Percentiles rank a stretch among this genome's conserved stretches.
phyloP scores from a whole-genome alignment of 1,139 yeast genomes.

The Scheffersomyces illinoinensis region DNA sequence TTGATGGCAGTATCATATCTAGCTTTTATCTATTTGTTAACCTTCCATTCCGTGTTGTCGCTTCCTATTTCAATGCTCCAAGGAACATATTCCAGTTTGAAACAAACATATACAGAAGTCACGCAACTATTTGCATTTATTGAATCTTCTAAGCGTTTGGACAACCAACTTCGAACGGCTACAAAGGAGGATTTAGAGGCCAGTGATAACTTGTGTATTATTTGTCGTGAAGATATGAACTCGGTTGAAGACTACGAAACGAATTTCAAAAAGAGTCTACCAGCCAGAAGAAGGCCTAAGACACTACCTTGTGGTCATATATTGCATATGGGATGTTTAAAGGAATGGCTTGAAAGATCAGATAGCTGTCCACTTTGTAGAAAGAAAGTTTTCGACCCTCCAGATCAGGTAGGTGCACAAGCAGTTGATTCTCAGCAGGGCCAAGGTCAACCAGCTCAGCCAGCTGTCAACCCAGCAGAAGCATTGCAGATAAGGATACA shows the following conservation, averaged over 20 bases:
- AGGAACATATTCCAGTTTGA: conserved; percentile 60
- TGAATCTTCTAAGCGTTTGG: conserved; percentile 66
- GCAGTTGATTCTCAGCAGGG: conserved; percentile 6
- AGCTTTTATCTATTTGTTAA: conserved; percentile 37
- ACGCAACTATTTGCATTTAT: conserved; percentile 55
- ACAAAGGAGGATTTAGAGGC: conserved; percentile 59
- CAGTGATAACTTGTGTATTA: conserved; percentile 69
- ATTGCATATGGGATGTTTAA: conserved; percentile 85
- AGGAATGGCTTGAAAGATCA: conserved; percentile 91
- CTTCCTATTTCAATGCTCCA: conserved; percentile 69
- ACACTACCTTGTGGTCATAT: conserved; percentile 83
- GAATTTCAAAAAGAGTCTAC: conserved; percentile 21
- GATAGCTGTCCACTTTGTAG: conserved; percentile 93
- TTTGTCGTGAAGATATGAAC: conserved; percentile 83
- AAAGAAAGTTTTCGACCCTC: conserved; percentile 53
- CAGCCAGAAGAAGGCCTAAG: conserved; percentile 63
- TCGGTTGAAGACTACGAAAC: conserved; percentile 32
- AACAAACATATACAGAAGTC: conserved; percentile 50
- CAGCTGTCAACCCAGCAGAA: conserved; percentile 7
- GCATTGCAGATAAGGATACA: conserved; percentile 8
- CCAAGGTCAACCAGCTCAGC: conserved; percentile 3
- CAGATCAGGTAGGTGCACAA: conserved; percentile 2
- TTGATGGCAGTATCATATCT: conserved; percentile 39
- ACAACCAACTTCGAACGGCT: conserved; percentile 61
- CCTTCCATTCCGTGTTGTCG: conserved; percentile 53